phyloP scores from a whole-genome alignment of 1,284 basidiomycete genomes.

The Trichosporon asahii region DNA sequence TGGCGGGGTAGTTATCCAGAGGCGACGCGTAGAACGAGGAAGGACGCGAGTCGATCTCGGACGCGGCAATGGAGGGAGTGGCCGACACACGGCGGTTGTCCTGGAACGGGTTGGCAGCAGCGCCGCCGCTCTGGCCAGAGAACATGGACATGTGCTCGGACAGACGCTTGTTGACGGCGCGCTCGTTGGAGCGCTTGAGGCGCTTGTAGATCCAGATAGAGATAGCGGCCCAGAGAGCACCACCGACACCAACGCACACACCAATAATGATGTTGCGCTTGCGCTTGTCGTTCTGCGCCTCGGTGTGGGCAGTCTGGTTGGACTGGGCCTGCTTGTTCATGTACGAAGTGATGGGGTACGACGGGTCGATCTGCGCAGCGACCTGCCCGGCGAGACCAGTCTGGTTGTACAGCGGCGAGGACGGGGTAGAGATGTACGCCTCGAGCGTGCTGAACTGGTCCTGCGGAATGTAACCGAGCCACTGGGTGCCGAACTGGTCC shows the following conservation, averaged over 20 bases:
- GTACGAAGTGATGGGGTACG: slow-evolving; percentile 36
- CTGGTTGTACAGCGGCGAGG: slow-evolving; percentile 49
- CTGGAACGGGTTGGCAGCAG: slow-evolving; percentile 23
- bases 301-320: slow-evolving; percentile 5
- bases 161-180: slow-evolving; percentile 48
- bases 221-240: slow-evolving; percentile 47
- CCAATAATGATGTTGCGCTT: slow-evolving; percentile 52
- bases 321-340: slow-evolving; percentile 9
- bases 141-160: slow-evolving; percentile 53
- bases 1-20: slow-evolving; percentile 46
- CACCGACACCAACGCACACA: slow-evolving; percentile 51
- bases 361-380: slow-evolving; percentile 49
- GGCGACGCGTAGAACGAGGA: slow-evolving; percentile 53
- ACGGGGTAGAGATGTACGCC: slow-evolving; percentile 30
- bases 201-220: slow-evolving; percentile 52
- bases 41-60: slow-evolving; percentile 51
- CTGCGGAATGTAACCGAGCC: slow-evolving; percentile 51
- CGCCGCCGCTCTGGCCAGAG: slow-evolving; percentile 25
- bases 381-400: slow-evolving; percentile 48
- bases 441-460: slow-evolving; percentile 47
- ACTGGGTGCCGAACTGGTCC: slow-evolving; percentile 47
- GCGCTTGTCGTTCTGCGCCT: slow-evolving; percentile 23
- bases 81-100: slow-evolving; percentile 34
- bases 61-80: slow-evolving; percentile 45
- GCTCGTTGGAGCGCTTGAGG: slow-evolving; percentile 49